phyloP scores from a whole-genome alignment of 352 stramenopile species.

The Globisporangium cystogenes region DNA sequence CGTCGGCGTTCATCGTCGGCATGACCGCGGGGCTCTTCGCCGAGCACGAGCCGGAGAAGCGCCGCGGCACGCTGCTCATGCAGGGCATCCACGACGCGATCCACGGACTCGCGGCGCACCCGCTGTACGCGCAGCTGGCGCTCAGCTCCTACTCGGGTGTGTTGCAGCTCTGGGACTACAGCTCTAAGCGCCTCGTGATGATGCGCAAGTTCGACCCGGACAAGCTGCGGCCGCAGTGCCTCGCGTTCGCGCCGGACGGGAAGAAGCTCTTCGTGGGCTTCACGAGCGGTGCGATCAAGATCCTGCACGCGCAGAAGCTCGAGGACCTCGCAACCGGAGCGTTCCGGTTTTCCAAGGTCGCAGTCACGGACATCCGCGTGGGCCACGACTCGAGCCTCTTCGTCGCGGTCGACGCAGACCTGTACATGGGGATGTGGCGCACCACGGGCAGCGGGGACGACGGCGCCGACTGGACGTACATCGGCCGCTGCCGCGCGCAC shows the following conservation, averaged over 20 bases:
- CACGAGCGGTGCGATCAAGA: constrained; percentile 80
- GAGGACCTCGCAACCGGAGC: constrained; percentile 53
- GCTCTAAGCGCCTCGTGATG: constrained; percentile 76
- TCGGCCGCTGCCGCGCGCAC: constrained; percentile 75
- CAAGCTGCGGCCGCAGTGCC: constrained; percentile 65
- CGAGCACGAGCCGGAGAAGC: constrained; percentile 80
- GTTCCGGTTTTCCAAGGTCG: constrained; percentile 57
- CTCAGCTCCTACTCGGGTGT: constrained; percentile 79
- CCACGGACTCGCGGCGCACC: constrained; percentile 71
- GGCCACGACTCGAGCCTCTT: constrained; percentile 70
- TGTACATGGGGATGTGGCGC: constrained; percentile 77
- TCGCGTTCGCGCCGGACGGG: constrained; percentile 76
- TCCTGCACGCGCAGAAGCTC: constrained; percentile 69
- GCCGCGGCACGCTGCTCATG: constrained; percentile 87
- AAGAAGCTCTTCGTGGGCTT: constrained; percentile 85
- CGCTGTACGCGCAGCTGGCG: constrained; percentile 62
- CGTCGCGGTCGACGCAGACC: constrained; percentile 65
- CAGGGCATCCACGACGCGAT: constrained; percentile 90
- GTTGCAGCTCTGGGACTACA: constrained; percentile 91
- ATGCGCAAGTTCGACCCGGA: constrained; percentile 68
- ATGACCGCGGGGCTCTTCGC: constrained; percentile 76
- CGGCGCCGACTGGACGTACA: constrained; percentile 71
- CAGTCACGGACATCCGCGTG: constrained; percentile 77
- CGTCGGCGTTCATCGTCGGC: constrained; percentile 83
- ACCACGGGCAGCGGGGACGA: constrained; percentile 25